A percentile compares a stretch with the other conserved stretches of the same genome.
phyloP scores from a whole-genome alignment of 495 filamentous ascomycete species.

The Penicillium maclennaniae region DNA sequence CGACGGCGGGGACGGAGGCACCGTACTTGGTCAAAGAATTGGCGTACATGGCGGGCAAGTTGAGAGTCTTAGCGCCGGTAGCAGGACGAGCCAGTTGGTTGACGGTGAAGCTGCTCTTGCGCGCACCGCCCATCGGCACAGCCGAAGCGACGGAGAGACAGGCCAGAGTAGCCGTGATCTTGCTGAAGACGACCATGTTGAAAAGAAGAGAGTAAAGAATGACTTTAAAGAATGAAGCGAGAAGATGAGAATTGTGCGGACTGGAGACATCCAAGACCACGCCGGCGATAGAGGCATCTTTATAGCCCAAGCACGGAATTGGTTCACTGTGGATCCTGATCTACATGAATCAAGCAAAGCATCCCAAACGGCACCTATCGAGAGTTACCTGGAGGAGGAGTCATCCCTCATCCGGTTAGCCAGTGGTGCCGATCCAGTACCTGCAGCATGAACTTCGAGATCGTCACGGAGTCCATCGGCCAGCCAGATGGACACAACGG shows the following conservation, averaged over 20 bases:
- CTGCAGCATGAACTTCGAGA: slow-evolving; percentile 17
- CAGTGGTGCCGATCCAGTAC: slow-evolving; percentile 18
- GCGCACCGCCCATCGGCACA: slow-evolving; percentile 24
- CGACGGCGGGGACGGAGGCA: slow-evolving; percentile 33
- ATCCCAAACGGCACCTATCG: slow-evolving; percentile 6
- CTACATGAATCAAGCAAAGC: background rate
- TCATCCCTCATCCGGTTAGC: slow-evolving; percentile 23
- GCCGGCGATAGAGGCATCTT: slow-evolving; percentile 17
- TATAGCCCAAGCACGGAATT: slow-evolving; percentile 19
- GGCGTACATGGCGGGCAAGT: slow-evolving; percentile 41
- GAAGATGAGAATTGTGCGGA: slow-evolving; percentile 11
- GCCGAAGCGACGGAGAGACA: slow-evolving; percentile 34
- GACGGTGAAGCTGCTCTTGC: slow-evolving; percentile 39
- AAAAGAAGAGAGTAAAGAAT: slow-evolving; percentile 1
- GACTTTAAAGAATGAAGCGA: slow-evolving; percentile 14
- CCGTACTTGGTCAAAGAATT: slow-evolving; percentile 44
- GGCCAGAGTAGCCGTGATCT: slow-evolving; percentile 28
- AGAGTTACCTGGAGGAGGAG: slow-evolving; percentile 16
- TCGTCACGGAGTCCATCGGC: slow-evolving; percentile 27
- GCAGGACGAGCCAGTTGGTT: slow-evolving; percentile 31
- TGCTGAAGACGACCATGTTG: slow-evolving; percentile 46
- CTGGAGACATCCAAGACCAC: slow-evolving; percentile 6
- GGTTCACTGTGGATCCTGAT: background rate
- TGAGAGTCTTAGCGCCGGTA: slow-evolving; percentile 28
- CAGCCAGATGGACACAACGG: slow-evolving; percentile 16